phyloP scores from a whole-genome alignment of 2,329 filamentous ascomycete genomes.

The Malbranchea cinnamomea region DNA sequence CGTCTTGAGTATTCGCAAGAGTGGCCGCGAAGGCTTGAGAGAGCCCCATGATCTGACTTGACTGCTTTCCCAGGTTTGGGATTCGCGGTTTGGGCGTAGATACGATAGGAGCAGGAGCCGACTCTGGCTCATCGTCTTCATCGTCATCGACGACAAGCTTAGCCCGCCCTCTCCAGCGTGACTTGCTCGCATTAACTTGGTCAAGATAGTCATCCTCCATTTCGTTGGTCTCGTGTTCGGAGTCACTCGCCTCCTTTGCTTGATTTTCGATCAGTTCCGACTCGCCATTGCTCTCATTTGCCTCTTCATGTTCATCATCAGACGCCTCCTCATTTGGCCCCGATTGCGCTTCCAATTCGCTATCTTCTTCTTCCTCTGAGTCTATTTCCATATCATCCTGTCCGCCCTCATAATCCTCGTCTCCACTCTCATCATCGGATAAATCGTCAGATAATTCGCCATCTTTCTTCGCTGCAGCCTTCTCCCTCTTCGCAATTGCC shows the following conservation, averaged over 20 bases:
- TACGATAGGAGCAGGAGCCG: not conserved
- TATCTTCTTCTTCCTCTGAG: slow-evolving; percentile 23
- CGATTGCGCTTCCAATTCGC: slow-evolving; percentile 17
- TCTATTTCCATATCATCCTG: too few species aligned
- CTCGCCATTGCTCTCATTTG: slow-evolving; percentile 13
- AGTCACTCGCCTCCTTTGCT: slow-evolving; percentile 23
- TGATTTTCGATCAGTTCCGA: slow-evolving; percentile 24
- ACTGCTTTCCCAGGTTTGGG: slow-evolving; percentile 44
- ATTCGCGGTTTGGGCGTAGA: slow-evolving; percentile 40
- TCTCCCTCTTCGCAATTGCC: slow-evolving; percentile 63
- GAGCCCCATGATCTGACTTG: slow-evolving; percentile 44
- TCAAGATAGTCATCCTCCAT: slow-evolving; percentile 18
- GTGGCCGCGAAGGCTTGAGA: slow-evolving; percentile 87
- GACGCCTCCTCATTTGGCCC: slow-evolving; percentile 15
- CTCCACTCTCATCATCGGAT: slow-evolving; percentile 40
- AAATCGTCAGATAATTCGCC: slow-evolving; percentile 38
- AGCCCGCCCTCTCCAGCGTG: slow-evolving; percentile 34
- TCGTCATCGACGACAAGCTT: slow-evolving; percentile 52
- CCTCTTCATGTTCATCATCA: slow-evolving; percentile 12
- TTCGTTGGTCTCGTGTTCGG: slow-evolving; percentile 17
- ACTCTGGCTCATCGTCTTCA: slow-evolving; percentile 35
- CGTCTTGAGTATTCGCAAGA: slow-evolving; percentile 49
- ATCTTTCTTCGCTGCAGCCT: slow-evolving; percentile 54
- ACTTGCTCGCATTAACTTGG: slow-evolving; percentile 31
- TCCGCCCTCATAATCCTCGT: slow-evolving; percentile 29